phyloP scores from a whole-genome alignment of 2,329 filamentous ascomycete species.

The Apiospora koreana region DNA sequence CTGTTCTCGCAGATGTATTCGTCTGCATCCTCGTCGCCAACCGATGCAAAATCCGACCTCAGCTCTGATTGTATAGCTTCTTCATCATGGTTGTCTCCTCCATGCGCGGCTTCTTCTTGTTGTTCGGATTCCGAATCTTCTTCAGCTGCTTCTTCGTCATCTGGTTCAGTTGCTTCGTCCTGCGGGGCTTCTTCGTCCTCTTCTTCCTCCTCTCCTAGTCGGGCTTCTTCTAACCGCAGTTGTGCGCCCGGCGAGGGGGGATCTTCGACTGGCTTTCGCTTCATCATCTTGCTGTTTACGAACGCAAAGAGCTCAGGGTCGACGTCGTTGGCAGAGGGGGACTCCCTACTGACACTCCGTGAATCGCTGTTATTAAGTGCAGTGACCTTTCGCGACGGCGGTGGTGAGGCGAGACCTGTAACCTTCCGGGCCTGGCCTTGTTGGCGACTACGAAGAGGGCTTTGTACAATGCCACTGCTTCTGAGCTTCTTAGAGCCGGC shows the following conservation, averaged over 20 bases:
- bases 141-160: neutral
- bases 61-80: neutral
- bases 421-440: neutral
- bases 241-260: neutral
- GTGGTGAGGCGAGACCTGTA: neutral
- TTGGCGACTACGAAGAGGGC: neutral
- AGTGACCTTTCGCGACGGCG: neutral
- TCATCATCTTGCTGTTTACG: slow-evolving; percentile 6
- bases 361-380: neutral
- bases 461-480: neutral
- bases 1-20: neutral
- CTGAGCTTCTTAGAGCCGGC: neutral
- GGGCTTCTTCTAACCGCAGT: neutral
- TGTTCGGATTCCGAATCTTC: neutral
- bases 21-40: neutral
- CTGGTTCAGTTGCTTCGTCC: neutral
- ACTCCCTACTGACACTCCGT: neutral
- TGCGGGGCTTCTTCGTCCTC: neutral
- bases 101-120: neutral
- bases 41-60: neutral
- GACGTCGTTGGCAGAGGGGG: neutral
- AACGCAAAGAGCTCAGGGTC: neutral
- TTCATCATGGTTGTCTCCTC: neutral
- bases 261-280: neutral
- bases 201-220: neutral